phyloP scores from a whole-genome alignment of 139 green algal species.

The Ettlia oleoabundans region DNA sequence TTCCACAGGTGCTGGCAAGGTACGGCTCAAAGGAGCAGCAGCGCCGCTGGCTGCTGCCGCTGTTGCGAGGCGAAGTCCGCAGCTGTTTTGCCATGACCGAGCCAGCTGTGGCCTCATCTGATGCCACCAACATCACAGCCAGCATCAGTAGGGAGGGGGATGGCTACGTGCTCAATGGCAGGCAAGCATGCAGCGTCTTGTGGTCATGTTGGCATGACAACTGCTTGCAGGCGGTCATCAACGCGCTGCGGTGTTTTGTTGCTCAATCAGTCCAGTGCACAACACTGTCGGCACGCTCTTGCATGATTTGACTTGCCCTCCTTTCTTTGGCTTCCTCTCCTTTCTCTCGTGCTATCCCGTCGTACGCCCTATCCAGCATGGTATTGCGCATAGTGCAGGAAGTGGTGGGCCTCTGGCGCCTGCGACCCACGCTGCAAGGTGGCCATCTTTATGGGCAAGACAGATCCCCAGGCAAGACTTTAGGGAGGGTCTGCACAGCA shows the following conservation, averaged over 20 bases:
- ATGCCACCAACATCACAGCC: conserved; percentile 97
- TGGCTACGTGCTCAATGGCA: conserved; percentile 35
- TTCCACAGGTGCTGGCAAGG: conserved; percentile 63
- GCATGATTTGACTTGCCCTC: background rate
- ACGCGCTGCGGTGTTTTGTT: too few relatives aligned
- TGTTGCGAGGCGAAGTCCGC: conserved; percentile 89
- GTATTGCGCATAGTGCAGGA: conserved; percentile 68
- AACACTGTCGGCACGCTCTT: background rate
- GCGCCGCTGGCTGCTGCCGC: conserved; percentile 88
- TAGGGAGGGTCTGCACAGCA: too few relatives aligned
- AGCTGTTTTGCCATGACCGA: conserved; percentile 99
- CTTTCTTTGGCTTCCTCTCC: background rate
- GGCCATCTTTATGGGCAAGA: conserved; percentile 97
- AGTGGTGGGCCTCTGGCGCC: conserved; percentile 97
- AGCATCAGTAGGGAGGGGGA: conserved; percentile 36
- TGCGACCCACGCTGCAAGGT: conserved; percentile 83
- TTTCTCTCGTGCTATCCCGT: background rate
- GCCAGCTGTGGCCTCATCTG: conserved; percentile 92
- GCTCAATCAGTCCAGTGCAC: too few relatives aligned
- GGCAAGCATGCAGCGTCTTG: background rate
- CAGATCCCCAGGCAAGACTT: conserved; percentile 42
- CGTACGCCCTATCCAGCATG: background rate
- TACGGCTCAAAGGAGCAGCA: conserved; percentile 92
- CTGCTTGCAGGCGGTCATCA: background rate
- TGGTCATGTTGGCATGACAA: background rate